Conservation (phyloP, 2,329 filamentous ascomycete species). For the Graphilbum ipis-grandicollis region DNA sequence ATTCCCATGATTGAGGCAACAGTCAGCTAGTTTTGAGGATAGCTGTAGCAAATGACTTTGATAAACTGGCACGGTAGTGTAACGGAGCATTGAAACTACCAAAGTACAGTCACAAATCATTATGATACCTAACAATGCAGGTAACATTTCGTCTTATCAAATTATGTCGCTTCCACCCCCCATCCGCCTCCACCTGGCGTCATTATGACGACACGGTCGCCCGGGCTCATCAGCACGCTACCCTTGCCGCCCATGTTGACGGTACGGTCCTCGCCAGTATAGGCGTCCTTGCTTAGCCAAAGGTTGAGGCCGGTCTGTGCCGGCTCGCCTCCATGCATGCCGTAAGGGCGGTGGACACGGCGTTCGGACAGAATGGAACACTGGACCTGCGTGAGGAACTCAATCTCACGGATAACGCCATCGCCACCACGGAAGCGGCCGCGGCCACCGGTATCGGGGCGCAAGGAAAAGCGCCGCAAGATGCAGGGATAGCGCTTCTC, state of each 20-base stretch:
- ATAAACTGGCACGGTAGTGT: too few relatives aligned
- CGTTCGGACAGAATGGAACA: slow-evolving; percentile 38
- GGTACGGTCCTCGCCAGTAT: slow-evolving; percentile 2
- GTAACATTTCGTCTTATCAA: too few relatives aligned
- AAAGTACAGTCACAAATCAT: too few relatives aligned
- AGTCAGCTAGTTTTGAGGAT: slow-evolving; percentile 3
- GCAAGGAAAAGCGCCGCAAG: slow-evolving; percentile 49
- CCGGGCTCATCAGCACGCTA: slow-evolving; percentile 36
- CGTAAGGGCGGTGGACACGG: slow-evolving; percentile 62
- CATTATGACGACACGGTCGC: slow-evolving; percentile 41
- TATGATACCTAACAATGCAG: too few relatives aligned
- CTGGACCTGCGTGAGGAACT: slow-evolving; percentile 32
- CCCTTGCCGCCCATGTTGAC: slow-evolving; percentile 45
- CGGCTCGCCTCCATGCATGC: slow-evolving; percentile 66
- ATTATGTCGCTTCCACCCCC: too few relatives aligned
- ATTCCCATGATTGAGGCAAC: slow-evolving; percentile 21
- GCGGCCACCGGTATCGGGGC: slow-evolving; percentile 42
- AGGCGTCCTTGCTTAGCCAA: slow-evolving; percentile 45
- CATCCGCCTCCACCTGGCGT: slow-evolving; percentile 48
- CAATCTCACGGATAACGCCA: slow-evolving; percentile 62
- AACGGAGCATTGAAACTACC: too few relatives aligned
- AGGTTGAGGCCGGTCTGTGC: slow-evolving; percentile 67
- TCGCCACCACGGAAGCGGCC: slow-evolving; percentile 58
- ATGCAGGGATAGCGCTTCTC: slow-evolving; percentile 62
- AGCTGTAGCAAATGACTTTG: too few relatives aligned